These are phyloP conservation scores for Phialemoniopsis sp. DNA, from an alignment of 2,329 filamentous ascomycete genomes.

Conservation along the genomic window DNA sequence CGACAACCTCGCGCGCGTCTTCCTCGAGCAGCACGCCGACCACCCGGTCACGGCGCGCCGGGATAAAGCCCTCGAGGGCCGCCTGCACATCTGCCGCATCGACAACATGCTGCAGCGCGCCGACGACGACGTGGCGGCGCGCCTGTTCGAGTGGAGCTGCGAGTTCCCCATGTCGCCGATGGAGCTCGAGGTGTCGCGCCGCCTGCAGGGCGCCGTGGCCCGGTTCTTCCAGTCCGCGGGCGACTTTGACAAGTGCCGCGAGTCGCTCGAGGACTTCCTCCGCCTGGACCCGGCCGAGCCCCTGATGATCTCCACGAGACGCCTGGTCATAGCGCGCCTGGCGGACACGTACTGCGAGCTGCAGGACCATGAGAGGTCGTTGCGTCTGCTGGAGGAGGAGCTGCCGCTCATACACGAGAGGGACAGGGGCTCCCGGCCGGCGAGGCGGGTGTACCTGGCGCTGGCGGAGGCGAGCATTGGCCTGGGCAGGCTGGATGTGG, in stretches of 20 bases:
- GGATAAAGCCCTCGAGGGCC: conserved; percentile 23
- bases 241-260: conserved; percentile 19
- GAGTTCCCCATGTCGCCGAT: conserved; percentile 20
- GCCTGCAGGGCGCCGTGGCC: conserved; percentile 23
- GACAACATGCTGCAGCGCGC: conserved; percentile 27
- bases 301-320: conserved; percentile 16
- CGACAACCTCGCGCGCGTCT: conserved; percentile 16
- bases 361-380: conserved; percentile 13
- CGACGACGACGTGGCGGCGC: conserved; percentile 19
- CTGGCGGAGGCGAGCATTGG: conserved; percentile 18
- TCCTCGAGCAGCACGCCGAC: conserved; percentile 9
- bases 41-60: no score
- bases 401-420: no score
- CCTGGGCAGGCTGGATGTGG: conserved; percentile 8
- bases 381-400: conserved; percentile 14
- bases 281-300: conserved; percentile 17
- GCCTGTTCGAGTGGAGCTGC: conserved; percentile 24
- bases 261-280: conserved; percentile 24
- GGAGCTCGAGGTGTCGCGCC: conserved; percentile 24
- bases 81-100: conserved; percentile 25
- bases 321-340: conserved; percentile 18
- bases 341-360: conserved; percentile 23
- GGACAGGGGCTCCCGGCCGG: no score
- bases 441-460: no score
- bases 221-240: conserved; percentile 27